A percentile compares a stretch with the other conserved stretches of the same genome.
Conservation (phyloP, 1,284 basidiomycete species). For the Sporisorium scitamineum region DNA sequence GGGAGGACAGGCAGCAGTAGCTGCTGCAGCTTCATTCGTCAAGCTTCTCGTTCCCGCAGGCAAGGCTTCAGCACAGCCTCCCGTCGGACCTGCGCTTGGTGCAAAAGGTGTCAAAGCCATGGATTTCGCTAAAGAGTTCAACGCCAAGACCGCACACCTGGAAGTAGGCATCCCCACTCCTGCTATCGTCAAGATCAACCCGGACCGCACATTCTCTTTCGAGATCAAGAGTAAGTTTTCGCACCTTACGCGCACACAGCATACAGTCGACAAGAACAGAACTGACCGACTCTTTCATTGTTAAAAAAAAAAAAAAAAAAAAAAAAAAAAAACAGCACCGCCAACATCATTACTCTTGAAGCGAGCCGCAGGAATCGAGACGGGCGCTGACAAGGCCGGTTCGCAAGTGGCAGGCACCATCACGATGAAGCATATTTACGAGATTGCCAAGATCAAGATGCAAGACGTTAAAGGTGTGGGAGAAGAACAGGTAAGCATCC, state of each 20-base stretch:
- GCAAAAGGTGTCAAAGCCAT: slow-evolving; percentile 98
- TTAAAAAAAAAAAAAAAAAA: too few species aligned
- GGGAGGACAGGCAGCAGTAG: slow-evolving; percentile 55
- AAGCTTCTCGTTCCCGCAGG: slow-evolving; percentile 89
- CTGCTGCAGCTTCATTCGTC: slow-evolving; percentile 57
- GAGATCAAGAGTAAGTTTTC: slow-evolving; percentile 57
- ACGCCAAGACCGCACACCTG: slow-evolving; percentile 83
- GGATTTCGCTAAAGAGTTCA: slow-evolving; percentile 89
- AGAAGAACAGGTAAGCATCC: slow-evolving; percentile 58
- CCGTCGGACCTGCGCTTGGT: slow-evolving; percentile 95
- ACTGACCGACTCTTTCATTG: not conserved
- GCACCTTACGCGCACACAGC: not conserved
- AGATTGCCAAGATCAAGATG: slow-evolving; percentile 97
- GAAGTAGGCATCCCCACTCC: slow-evolving; percentile 88
- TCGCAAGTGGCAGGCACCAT: slow-evolving; percentile 83
- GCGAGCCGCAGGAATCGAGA: slow-evolving; percentile 88
- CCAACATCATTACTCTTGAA: slow-evolving; percentile 90
- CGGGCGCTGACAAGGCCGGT: slow-evolving; percentile 77
- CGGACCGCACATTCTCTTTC: slow-evolving; percentile 95
- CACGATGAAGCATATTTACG: slow-evolving; percentile 96
- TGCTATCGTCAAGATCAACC: slow-evolving; percentile 89
- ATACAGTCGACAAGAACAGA: not conserved
- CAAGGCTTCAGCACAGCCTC: slow-evolving; percentile 94
- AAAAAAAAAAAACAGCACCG: slow-evolving; percentile 78
- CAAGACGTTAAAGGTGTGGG: slow-evolving; percentile 73